Percentiles rank a stretch among this genome's conserved stretches.
Evolutionary conservation across 345 rosid species (phyloP).

Genomic region (Crucihimalaya himalaica): DNA sequence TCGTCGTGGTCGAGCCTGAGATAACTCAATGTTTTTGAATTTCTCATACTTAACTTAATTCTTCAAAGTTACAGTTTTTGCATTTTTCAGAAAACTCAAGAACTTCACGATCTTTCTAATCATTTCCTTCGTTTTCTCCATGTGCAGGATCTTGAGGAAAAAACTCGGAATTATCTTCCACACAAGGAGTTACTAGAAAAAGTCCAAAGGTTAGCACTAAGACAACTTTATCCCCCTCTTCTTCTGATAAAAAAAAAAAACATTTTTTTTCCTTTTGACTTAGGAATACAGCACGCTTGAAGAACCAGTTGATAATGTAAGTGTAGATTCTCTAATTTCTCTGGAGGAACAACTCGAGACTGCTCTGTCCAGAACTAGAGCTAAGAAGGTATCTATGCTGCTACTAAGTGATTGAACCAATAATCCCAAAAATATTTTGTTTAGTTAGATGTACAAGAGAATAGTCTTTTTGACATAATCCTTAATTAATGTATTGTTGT

Average conservation of each 20-base stretch:
- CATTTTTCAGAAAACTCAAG: not conserved
- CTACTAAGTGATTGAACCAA: not conserved
- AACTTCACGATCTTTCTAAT: not conserved
- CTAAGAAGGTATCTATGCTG: constrained; percentile 27
- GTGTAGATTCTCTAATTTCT: constrained; percentile 21
- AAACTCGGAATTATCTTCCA: constrained; percentile 22
- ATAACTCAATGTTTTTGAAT: constrained; percentile 5
- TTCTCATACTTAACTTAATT: not conserved
- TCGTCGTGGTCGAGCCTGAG: not conserved
- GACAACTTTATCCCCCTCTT: not conserved
- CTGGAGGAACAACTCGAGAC: constrained; percentile 11
- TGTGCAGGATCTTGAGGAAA: constrained; percentile 26
- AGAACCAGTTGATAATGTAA: constrained; percentile 11
- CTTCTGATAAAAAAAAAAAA: not conserved
- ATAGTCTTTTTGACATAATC: not conserved
- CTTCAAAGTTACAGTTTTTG: not conserved
- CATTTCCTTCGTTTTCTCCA: not conserved
- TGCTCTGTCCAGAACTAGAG: constrained; percentile 29
- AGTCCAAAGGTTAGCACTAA: constrained; percentile 26
- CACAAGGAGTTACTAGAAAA: constrained; percentile 27
- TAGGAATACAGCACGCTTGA: constrained; percentile 27
- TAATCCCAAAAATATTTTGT: not conserved
- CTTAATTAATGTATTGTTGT: not conserved
- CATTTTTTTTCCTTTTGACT: not conserved
- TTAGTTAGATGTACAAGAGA: not conserved